Base-by-base conservation (phyloP, 108 stramenopile species). In the Nitzschia inconspicua region DNA sequence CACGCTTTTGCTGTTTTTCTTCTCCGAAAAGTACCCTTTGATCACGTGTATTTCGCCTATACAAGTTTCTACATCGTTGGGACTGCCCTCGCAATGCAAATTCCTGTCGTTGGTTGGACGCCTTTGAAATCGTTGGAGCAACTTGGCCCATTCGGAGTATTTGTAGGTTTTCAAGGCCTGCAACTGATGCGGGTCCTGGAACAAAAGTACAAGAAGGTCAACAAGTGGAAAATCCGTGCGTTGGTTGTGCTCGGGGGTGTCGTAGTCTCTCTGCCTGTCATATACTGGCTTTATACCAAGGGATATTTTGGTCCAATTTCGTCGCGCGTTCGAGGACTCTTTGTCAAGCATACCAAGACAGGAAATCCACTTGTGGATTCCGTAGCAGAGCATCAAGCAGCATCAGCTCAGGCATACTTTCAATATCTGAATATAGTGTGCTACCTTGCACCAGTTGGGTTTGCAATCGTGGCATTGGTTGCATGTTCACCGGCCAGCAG, bases 311-410 rank as follows among this genome's bases (percentile, higher is more conserved):
- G 94, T 3, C 96, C 94, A 4, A 84, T 94, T 19, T 82, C 82
- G 26, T 76, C 82, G 5, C 86, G 94, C 18, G 89, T 95, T 0
- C 82, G 94, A 39, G 91, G 93, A 19, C 70, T 97, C 22, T 95
- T 97, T 77, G 94, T 95, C 39, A 85, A 85, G 48, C 96, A 97
- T 60, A 93, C 93, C 41, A 93, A 93, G 54, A 95, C 94, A 10
- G 94, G 93, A 0, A 95, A 94, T 72, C 96, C 95, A 4, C 73
- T 97, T 59, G 93, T 97, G 1, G 95, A 94, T 70, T 78, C 75
- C 29, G 95, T 96, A 1, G 93, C 96, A 5, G 98, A 98, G 86
- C 98, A 99, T 82, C 97, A 99, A 83, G 93, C 96, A 11, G 96
- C 98, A 9, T 80, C 75, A 32, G 76, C 77, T 18, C 77, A 78